phyloP scores from a whole-genome alignment of 2,329 filamentous ascomycete species.

The Colletotrichum sp. region DNA sequence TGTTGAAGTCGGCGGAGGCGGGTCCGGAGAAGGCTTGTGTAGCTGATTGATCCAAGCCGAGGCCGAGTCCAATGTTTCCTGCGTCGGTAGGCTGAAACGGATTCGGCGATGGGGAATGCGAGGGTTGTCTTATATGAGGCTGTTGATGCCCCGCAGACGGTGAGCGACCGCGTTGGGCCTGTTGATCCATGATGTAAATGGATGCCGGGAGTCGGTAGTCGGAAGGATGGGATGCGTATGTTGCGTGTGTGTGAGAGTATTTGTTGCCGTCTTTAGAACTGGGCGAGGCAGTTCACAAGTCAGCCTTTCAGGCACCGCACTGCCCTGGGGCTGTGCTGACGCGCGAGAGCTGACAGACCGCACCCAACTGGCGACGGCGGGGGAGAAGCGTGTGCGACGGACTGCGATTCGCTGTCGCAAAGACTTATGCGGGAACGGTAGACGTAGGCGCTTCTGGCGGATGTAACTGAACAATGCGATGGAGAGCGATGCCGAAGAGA shows the following conservation, averaged over 20 bases:
- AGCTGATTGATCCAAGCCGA: constrained; percentile 60
- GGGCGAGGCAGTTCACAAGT: constrained; percentile 50
- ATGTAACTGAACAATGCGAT: neutral
- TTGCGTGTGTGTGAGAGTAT: neutral
- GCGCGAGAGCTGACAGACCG: constrained; percentile 31
- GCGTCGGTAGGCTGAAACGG: constrained; percentile 52
- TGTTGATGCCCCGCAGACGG: constrained; percentile 63
- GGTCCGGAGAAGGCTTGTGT: constrained; percentile 42
- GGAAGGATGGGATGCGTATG: constrained; percentile 20
- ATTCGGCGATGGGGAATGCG: constrained; percentile 67
- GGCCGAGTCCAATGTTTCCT: constrained; percentile 58
- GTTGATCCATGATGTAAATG: constrained; percentile 43
- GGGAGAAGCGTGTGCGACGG: constrained; percentile 4
- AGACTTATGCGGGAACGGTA: constrained; percentile 1
- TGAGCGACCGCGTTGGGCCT: constrained; percentile 59
- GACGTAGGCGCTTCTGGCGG: neutral
- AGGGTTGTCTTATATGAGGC: constrained; percentile 69
- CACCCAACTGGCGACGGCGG: constrained; percentile 20
- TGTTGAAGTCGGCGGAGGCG: constrained; percentile 49
- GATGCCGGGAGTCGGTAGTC: constrained; percentile 6
- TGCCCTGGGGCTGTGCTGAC: constrained; percentile 47
- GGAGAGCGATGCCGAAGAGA: neutral
- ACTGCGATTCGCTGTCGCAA: constrained; percentile 14
- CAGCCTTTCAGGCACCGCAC: constrained; percentile 48
- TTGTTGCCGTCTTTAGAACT: constrained; percentile 40